Percentiles rank a stretch among this genome's conserved stretches.
Evolutionary conservation across 148 eudicot species (phyloP).

Genomic region (Vaccinium darrowii): DNA sequence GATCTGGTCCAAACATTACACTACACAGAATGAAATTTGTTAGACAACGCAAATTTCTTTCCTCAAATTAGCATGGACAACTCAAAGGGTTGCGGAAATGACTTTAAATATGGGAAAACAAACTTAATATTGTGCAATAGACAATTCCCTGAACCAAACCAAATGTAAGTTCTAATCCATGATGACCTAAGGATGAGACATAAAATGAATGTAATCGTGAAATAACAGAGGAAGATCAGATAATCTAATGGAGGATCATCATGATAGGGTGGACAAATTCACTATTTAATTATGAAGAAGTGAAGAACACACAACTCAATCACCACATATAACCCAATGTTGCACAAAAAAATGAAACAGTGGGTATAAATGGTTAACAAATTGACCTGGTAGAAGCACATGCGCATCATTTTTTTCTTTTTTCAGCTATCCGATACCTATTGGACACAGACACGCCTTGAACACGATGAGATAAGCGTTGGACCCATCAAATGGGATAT

Average conservation of each 20-base stretch:
- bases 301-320: not conserved
- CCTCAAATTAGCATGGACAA: not conserved
- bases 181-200: not conserved
- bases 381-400: not conserved
- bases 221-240: not conserved
- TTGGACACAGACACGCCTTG: not conserved
- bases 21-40: conserved; percentile 28
- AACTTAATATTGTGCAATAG: not conserved
- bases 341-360: not conserved
- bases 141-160: not conserved
- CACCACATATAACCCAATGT: not conserved
- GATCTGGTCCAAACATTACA: conserved; percentile 93
- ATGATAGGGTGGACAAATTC: not conserved
- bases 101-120: not conserved
- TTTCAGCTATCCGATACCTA: not conserved
- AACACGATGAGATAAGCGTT: not conserved
- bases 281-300: not conserved
- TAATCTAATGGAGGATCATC: not conserved
- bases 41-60: not conserved
- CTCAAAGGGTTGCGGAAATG: not conserved
- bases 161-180: not conserved
- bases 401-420: not conserved
- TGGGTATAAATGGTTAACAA: not conserved
- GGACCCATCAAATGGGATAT: not conserved
- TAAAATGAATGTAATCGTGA: not conserved